Evolutionary conservation across 495 filamentous ascomycete species (phyloP), one percentile per base, ranked within the genome.

Genomic region (Letharia columbiana): DNA sequence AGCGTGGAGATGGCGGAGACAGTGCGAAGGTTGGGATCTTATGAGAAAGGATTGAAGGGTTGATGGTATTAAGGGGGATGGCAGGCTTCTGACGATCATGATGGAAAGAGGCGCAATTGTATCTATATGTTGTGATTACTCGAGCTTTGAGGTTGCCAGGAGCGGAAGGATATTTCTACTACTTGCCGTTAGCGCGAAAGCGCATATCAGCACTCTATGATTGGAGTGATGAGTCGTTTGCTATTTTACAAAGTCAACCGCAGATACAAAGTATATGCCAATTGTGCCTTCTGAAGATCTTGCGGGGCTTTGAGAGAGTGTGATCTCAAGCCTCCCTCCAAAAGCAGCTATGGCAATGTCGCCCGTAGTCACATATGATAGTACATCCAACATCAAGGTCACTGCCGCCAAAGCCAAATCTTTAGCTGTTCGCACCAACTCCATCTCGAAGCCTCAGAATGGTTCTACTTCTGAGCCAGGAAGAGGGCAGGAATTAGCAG

Each of bases 401-500:
- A 75, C 71, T 64, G 72, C 75, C 40, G 71, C 74, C 50, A 77
- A 76, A 40, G 68, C 76, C 39, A 81, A 76, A 69, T 73, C 75
- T 58, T 70, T 75, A 59, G 71, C 76, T 64, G 69, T 76, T 52
- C 73, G 75, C 57, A 73, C 72, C 52, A 73, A 74, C 58, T 61
- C 68, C 10, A 49, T 70, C 66, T 62, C 67, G 11, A 57, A 52
- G 9, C 11, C 59, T 33, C 61, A 44, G 41, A 56, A 44, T 17
- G 54, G 57, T 4, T 50, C 47, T 40, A 20, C 23, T 39, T 45
- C 54, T 64, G 45, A 52, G 28, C 52, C 66, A 68, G n/a, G 64
- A 71, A 74, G 77, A 45, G 76, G 73, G 50, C 74, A 75, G 45
- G 91, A 96, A 70, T 77, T 91, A 7, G 86, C 90, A 10, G 91